Conservation (phyloP, 352 stramenopile genomes). For the Phytophthora lateralis region DNA sequence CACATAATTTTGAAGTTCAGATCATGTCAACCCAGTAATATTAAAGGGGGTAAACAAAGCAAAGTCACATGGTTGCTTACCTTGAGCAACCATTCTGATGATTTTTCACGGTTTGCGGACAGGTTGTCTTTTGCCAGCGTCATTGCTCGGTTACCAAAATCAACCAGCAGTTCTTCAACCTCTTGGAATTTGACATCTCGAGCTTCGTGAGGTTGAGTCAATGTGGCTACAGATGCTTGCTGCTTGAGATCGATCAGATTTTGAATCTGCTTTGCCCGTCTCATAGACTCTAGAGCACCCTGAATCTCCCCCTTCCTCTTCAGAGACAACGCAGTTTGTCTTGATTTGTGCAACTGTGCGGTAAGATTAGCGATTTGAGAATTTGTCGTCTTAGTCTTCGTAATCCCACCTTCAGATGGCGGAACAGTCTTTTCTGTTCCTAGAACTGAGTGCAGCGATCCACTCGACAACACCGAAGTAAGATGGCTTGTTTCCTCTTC, state of each 20-base stretch:
- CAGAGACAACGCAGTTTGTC: constrained; percentile 47
- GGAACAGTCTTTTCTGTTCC: constrained; percentile 2
- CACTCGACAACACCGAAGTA: constrained; percentile 20
- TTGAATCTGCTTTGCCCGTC: constrained; percentile 76
- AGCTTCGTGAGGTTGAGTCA: constrained; percentile 14
- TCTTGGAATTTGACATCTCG: constrained; percentile 50
- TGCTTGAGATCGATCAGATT: constrained; percentile 60
- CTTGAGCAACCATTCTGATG: constrained; percentile 64
- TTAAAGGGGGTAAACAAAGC: not conserved
- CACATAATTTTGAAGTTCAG: not conserved
- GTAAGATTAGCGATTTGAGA: constrained; percentile 38
- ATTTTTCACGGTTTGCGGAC: constrained; percentile 48
- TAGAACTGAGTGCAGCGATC: constrained; percentile 11
- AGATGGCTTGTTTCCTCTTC: constrained; percentile 30
- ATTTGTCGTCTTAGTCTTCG: not conserved
- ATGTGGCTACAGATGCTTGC: constrained; percentile 1
- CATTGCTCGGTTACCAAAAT: constrained; percentile 67
- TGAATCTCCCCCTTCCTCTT: constrained; percentile 67
- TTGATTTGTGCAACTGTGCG: constrained; percentile 51
- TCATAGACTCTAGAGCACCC: constrained; percentile 66
- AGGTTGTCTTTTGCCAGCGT: constrained; percentile 57
- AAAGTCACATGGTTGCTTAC: constrained; percentile 22
- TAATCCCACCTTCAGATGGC: not conserved
- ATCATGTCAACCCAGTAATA: not conserved
- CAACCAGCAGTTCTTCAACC: constrained; percentile 67